Base-by-base conservation (phyloP, 2,329 filamentous ascomycete species). In the Aspergillus luchuensis region DNA sequence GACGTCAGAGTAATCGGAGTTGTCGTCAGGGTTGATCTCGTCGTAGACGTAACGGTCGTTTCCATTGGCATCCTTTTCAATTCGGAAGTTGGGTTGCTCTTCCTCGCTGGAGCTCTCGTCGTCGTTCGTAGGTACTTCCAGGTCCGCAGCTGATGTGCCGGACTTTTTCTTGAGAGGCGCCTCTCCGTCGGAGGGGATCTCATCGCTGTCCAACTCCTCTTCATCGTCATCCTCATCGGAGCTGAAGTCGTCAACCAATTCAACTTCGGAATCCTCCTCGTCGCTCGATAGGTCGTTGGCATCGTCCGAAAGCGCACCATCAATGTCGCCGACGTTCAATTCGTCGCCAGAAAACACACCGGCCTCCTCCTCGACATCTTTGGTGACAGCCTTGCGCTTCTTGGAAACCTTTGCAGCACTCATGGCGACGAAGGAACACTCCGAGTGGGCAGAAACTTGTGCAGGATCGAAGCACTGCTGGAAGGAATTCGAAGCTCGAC, bases 21-120 rank as follows among this genome's bases (percentile, higher is more conserved):
- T 95, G 78, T 99, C 97, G 57, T 92, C 89, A 2, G 94, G 91
- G 67, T 98, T 90, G 65, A 99, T 92, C 73, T 98, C 95, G 64
- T 90, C 87, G 79, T 98, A 99, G 48, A 97, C 84, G 73, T 96
- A 99, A 75, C 95, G 88, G 65, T 89, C 86, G 70, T 92, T 91
- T 62, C 95, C 95, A 79, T 97, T 95, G 68, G 95, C 94, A 71
- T 97, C 95, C 59, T 84, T 89, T 47, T 89, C 83, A 64, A 89
- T 80, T 33, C 80, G 85, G 74, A 84, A 87, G 70, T 87, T 87
- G 21, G 80, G 79, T 58, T 78, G 73, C 41, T 75, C 73, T 17
- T 80, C 77, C 21, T 79, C 74, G 56, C 61, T 66, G 25, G 66
- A 68, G 41, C 58, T 63, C 23, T 66, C 65, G 8, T 66, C 65